Base-by-base conservation (phyloP, 208 protist species). In the Herpetomonas tarakana region DNA sequence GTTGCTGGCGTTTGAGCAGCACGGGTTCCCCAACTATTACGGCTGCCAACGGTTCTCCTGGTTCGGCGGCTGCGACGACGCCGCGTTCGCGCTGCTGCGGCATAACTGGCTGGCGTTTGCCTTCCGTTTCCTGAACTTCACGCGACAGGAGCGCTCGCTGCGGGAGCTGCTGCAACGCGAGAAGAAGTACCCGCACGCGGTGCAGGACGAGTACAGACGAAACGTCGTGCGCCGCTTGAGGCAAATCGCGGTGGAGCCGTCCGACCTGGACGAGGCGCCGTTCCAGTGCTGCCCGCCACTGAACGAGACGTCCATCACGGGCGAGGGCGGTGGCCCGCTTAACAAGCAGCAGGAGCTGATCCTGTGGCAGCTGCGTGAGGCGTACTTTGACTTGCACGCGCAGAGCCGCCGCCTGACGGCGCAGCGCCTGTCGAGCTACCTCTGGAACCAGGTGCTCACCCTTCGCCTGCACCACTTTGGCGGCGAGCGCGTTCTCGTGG, bases 11-110 rank as follows among this genome's bases (percentile, higher is more conserved):
- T 90, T 94, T 67, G 22, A 14, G 22, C 19, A 66, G n/a, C 21
- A 84, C 25, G 88, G 88, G 2, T 94, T 94, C 55, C 82, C 88
- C 12, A 94, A 94, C 65, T 94, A 92, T 65, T 94, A 92, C 65
- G 88, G 88, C 19, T 92, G 83, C 49, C 88, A 94, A 74, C 79
- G 88, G 12, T 94, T 94, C 47, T 91, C 85, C 11, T 94, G 88
- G 85, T 94, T 94, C 77, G 88, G 65, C 31, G 84, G 88, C 3
- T 46, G 49, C 45, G 63, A 90, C 26, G 88, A 94, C 55, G 78
- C 85, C 3, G 84, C 79, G 9, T 90, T 91, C 27, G 84, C 88
- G 11, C 62, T 94, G 58, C 67, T 94, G 52, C 74, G 82, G 22
- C 82, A 92, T 58, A 89, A 94, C 65, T 90, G 78, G 77, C 69